Evolutionary conservation across 2,329 filamentous ascomycete species (phyloP), one percentile per base, ranked within the genome.

Genomic region (Diaporthe sp.): DNA sequence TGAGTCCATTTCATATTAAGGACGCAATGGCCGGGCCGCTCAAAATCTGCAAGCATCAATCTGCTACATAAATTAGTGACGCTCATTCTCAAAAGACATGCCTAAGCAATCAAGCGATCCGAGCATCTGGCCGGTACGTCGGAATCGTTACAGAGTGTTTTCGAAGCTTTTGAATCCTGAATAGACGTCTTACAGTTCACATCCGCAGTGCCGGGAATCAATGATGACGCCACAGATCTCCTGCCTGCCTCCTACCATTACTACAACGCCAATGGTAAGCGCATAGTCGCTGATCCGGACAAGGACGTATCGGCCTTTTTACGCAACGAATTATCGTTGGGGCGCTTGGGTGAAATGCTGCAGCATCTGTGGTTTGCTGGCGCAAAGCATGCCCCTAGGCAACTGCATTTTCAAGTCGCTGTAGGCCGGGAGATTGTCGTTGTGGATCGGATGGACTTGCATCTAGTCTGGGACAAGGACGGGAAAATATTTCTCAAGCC

Each of bases 291-390:
- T 12, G 42, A 46, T 46, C 59, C 59, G 10, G 5, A 6, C 2
- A 31, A 22, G 2, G 42, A 65, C 17, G 15, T 28, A 46, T 22
- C 17, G 1, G 9, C 8, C 0, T 44, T 65, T 8, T 8, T 65
- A 13, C 15, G 4, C 8, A 46, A 31, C 0, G 39, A 65, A 22
- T 13, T 46, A 7, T 65, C 59, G 2, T 34, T 65, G 9, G 39
- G 42, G 17, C 39, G 17, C 8, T 31, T 65, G 17, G 39, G 19
- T 22, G 25, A 10, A 22, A 65, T 65, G 17, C 9, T 65, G 42
- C 15, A 65, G 8, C 25, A 46, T 65, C 25, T 65, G 31, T 65
- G 59, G 59, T 31, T 62, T 9, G 59, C 59, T 7, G 59, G 59
- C 17, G 37, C 59, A 44, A 44, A 62, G 39, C 59, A 28, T 12